Evolutionary conservation across 176 grass and related monocot genomes (phyloP).

Genomic region (Tuctoria greenei): DNA sequence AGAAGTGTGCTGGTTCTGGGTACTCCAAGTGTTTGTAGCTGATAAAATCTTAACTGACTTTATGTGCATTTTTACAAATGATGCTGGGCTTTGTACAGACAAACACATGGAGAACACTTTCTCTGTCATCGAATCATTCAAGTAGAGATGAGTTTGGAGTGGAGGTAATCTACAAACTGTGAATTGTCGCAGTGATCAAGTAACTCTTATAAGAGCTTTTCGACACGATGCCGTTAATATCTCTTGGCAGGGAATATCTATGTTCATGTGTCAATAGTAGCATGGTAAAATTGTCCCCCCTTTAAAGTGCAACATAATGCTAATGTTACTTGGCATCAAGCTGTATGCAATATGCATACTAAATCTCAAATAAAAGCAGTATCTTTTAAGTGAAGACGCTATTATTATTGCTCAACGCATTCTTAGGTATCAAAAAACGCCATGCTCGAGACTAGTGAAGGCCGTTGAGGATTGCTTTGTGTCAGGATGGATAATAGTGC

Average conservation of each 20-base stretch:
- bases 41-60: too few relatives aligned
- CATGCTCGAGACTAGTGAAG: neutral
- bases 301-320: neutral
- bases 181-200: too few relatives aligned
- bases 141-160: too few relatives aligned
- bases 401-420: neutral
- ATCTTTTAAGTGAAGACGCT: neutral
- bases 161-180: too few relatives aligned
- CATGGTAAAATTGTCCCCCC: neutral
- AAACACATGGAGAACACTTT: too few relatives aligned
- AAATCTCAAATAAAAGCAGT: neutral
- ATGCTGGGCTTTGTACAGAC: too few relatives aligned
- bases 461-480: neutral
- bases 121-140: too few relatives aligned
- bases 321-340: neutral
- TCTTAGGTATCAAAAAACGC: slow-evolving; percentile 23
- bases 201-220: too few relatives aligned
- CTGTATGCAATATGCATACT: neutral
- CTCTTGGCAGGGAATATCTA: neutral
- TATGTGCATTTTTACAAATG: too few relatives aligned
- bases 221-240: too few relatives aligned
- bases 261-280: neutral
- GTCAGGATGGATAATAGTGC: slow-evolving; percentile 2
- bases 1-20: too few relatives aligned
- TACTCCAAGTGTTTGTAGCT: too few relatives aligned